These are phyloP conservation scores for Benincasa hispida DNA, from an alignment of 306 rosid species.

Conservation along the genomic window DNA sequence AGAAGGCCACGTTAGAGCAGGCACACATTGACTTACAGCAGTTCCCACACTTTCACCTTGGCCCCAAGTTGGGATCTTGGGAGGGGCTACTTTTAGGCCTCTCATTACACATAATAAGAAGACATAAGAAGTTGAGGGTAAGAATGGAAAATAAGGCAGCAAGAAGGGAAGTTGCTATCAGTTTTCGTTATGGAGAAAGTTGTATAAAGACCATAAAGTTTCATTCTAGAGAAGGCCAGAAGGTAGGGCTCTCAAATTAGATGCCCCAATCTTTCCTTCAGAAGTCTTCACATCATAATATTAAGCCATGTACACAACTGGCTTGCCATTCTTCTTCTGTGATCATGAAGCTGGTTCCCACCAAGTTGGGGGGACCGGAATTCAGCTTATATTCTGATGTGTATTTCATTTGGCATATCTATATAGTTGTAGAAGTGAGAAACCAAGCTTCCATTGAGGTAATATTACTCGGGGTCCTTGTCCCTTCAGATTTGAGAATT, in stretches of 20 bases:
- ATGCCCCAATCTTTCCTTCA: not conserved
- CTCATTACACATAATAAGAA: not conserved
- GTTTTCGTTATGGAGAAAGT: not conserved
- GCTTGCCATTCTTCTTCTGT: not conserved
- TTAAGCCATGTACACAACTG: not conserved
- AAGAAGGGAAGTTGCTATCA: not conserved
- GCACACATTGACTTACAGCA: not conserved
- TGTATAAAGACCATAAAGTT: not conserved
- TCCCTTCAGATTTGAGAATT: too few species aligned
- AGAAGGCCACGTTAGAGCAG: not conserved
- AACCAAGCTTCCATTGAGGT: not conserved
- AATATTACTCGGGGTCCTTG: too few species aligned
- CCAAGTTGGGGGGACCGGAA: not conserved
- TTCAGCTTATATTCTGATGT: not conserved
- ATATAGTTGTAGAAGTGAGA: not conserved
- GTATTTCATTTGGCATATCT: not conserved
- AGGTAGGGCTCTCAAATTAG: not conserved
- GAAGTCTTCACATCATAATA: not conserved
- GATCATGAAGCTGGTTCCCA: not conserved
- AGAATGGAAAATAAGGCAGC: not conserved
- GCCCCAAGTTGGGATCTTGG: not conserved
- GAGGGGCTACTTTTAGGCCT: not conserved
- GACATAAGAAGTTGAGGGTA: not conserved
- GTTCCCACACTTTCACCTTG: not conserved
- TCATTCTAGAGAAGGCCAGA: not conserved